Evolutionary conservation across 352 stramenopile species (phyloP).

Genomic region (Nothophytophthora sp.): DNA sequence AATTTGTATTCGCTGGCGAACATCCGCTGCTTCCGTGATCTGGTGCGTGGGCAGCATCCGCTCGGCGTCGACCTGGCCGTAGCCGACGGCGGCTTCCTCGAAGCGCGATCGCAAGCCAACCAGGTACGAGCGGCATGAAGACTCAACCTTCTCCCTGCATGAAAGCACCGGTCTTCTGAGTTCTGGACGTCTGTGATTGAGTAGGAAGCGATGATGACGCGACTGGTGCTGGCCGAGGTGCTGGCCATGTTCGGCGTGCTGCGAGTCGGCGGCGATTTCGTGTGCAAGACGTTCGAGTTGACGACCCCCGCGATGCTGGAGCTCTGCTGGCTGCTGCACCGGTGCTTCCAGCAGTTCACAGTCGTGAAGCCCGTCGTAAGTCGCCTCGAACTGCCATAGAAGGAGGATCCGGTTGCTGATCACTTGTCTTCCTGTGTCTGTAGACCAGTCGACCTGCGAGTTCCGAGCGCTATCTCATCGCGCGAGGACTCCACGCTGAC

Average conservation of each 20-base stretch:
- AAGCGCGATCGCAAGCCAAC: constrained; percentile 58
- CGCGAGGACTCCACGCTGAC: constrained; percentile 19
- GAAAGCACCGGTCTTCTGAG: constrained; percentile 1
- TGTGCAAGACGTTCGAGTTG: constrained; percentile 86
- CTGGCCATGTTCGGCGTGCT: constrained; percentile 64
- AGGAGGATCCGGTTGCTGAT: background rate
- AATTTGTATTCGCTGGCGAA: constrained; percentile 67
- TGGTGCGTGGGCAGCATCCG: constrained; percentile 29
- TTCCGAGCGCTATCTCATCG: constrained; percentile 77
- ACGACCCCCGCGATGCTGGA: constrained; percentile 57
- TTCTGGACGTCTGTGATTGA: background rate
- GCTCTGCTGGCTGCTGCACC: constrained; percentile 65
- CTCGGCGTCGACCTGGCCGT: constrained; percentile 58
- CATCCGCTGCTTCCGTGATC: constrained; percentile 49
- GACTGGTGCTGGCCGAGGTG: constrained; percentile 60
- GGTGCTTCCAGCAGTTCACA: constrained; percentile 57
- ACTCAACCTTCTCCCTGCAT: too few relatives aligned
- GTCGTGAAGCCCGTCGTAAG: constrained; percentile 73
- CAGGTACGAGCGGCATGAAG: too few relatives aligned
- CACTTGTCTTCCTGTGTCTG: constrained; percentile 4
- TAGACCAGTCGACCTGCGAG: constrained; percentile 81
- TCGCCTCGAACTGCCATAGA: too few relatives aligned
- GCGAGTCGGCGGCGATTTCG: constrained; percentile 47
- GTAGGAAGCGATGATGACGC: constrained; percentile 67
- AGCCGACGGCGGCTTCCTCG: constrained; percentile 72